Conservation (phyloP, 2,329 filamentous ascomycete genomes). For the Chalara sp. region DNA sequence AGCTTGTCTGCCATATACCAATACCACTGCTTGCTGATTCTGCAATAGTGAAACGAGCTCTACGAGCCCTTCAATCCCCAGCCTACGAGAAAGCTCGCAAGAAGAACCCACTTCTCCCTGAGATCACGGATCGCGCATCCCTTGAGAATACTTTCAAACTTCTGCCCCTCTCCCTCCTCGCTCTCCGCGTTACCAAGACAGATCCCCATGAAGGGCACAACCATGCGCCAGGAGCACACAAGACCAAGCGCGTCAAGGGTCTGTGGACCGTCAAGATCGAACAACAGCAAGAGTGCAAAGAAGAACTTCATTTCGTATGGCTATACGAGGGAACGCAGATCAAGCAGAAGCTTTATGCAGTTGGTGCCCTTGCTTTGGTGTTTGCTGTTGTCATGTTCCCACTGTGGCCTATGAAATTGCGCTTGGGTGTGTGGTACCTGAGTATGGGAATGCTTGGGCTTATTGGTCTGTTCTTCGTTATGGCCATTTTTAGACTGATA, state of each 20-base stretch:
- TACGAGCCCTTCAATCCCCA: constrained; percentile 81
- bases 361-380: constrained; percentile 72
- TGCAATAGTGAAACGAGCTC: constrained; percentile 79
- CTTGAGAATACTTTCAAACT: constrained; percentile 94
- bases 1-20: constrained; percentile 3
- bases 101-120: constrained; percentile 84
- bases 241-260: constrained; percentile 86
- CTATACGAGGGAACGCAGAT: constrained; percentile 90
- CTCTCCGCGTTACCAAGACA: constrained; percentile 78
- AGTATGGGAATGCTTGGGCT: constrained; percentile 89
- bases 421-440: constrained; percentile 94
- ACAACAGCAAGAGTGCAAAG: constrained; percentile 83
- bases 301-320: constrained; percentile 94
- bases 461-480: constrained; percentile 88
- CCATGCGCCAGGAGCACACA: constrained; percentile 55
- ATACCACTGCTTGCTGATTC: constrained; percentile 9
- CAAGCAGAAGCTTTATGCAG: constrained; percentile 89
- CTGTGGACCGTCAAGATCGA: constrained; percentile 95
- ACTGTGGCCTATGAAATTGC: constrained; percentile 85
- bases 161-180: constrained; percentile 87
- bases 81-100: constrained; percentile 84
- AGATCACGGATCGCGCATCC: constrained; percentile 78
- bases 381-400: constrained; percentile 92
- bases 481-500: constrained; percentile 95
- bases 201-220: constrained; percentile 73